Evolutionary conservation across 2,329 filamentous ascomycete genomes (phyloP).

Genomic region (Arthrinium puccinioides): DNA sequence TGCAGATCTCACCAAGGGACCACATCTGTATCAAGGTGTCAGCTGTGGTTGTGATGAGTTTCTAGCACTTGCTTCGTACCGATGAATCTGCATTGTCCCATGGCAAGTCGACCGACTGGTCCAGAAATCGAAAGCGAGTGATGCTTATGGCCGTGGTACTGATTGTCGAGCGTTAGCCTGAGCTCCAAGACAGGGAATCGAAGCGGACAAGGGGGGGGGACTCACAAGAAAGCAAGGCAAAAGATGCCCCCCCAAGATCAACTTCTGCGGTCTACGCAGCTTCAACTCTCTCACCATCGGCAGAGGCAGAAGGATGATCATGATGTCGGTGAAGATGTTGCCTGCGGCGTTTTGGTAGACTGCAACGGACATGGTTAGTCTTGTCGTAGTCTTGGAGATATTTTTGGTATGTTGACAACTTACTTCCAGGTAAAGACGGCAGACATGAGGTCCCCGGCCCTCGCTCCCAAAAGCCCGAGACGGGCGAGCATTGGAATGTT

Average conservation of each 20-base stretch:
- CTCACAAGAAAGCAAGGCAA: slow-evolving; percentile 31
- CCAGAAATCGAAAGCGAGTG: slow-evolving; percentile 29
- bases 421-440: slow-evolving; percentile 25
- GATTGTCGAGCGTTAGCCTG: too few species aligned
- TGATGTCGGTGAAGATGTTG: slow-evolving; percentile 29
- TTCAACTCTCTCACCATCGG: slow-evolving; percentile 25
- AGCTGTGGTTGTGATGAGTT: not conserved
- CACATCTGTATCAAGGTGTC: not conserved
- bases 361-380: not conserved
- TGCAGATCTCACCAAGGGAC: slow-evolving; percentile 5
- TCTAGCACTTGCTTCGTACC: not conserved
- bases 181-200: too few species aligned
- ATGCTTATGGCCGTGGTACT: slow-evolving; percentile 30
- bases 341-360: slow-evolving; percentile 25
- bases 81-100: slow-evolving; percentile 28
- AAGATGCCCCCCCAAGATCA: slow-evolving; percentile 28
- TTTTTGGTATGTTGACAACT: slow-evolving; percentile 9
- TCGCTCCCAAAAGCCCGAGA: slow-evolving; percentile 27
- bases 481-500: slow-evolving; percentile 27
- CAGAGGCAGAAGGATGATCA: slow-evolving; percentile 27
- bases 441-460: slow-evolving; percentile 22
- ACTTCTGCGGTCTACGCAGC: slow-evolving; percentile 23
- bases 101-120: slow-evolving; percentile 24
- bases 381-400: not conserved
- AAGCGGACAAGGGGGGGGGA: slow-evolving; percentile 1